Conservation (phyloP, 148 eudicot species). For the Chenopodium album region DNA sequence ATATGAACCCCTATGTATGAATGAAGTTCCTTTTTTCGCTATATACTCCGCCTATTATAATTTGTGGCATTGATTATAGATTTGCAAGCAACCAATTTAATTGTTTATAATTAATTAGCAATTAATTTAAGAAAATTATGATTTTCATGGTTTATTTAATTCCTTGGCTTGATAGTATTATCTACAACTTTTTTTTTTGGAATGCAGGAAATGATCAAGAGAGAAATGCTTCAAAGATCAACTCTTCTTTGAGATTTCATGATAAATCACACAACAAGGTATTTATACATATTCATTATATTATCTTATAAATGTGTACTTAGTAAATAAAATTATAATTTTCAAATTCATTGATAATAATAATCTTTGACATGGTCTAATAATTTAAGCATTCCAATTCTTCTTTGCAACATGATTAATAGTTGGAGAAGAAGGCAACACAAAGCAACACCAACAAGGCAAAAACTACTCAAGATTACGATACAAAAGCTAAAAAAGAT, state of each 20-base stretch:
- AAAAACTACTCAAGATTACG: constrained; percentile 3
- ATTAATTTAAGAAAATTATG: background rate
- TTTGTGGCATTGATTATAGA: background rate
- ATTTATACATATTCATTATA: background rate
- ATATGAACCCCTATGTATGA: background rate
- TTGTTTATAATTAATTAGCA: background rate
- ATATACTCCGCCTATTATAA: too few relatives aligned
- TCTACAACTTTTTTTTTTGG: background rate
- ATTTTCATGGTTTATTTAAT: background rate
- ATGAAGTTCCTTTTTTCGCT: background rate
- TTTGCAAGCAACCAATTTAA: background rate
- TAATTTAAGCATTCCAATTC: background rate
- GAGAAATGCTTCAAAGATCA: constrained; percentile 2
- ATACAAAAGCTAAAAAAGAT: constrained; percentile 8
- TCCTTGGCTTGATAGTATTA: background rate
- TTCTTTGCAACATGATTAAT: background rate
- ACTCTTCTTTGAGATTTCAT: background rate
- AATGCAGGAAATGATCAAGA: constrained; percentile 25
- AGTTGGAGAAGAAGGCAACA: too few relatives aligned
- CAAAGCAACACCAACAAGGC: constrained; percentile 1
- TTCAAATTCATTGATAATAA: background rate
- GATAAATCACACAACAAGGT: constrained; percentile 17
- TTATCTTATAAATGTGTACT: background rate
- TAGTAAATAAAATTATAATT: too few relatives aligned
- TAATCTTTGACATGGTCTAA: background rate